A percentile compares a stretch with the other conserved stretches of the same genome.
These are phyloP conservation scores for Orbilia oligospora DNA, from an alignment of 2,329 filamentous ascomycete genomes.

Conservation along the genomic window DNA sequence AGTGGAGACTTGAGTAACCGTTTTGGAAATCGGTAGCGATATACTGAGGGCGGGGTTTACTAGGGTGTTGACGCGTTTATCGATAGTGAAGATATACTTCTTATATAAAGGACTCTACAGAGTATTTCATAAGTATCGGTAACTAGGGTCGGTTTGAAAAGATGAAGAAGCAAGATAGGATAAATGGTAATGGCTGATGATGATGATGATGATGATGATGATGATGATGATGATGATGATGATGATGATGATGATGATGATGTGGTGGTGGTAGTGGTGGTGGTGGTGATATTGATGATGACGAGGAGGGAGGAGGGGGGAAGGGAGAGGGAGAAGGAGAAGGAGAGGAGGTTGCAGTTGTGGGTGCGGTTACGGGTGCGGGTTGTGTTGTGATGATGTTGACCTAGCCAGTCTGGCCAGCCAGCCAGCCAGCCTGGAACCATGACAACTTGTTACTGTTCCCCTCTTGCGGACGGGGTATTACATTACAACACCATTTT, in stretches of 20 bases:
- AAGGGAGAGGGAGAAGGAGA: conserved; percentile 7
- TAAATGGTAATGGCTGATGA: background rate
- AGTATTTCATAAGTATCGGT: background rate
- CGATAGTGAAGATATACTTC: background rate
- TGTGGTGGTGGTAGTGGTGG: conserved; percentile 1
- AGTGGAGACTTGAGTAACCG: background rate
- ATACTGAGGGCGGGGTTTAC: conserved; percentile 9
- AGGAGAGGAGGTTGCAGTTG: conserved; percentile 20
- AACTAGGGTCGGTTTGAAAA: background rate
- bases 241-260: background rate
- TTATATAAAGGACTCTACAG: no score
- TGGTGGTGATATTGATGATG: background rate
- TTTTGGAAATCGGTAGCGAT: conserved; percentile 1
- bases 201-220: background rate
- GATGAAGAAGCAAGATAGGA: conserved; percentile 4
- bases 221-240: conserved; percentile 2
- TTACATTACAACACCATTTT: background rate
- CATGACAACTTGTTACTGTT: background rate
- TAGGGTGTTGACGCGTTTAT: conserved; percentile 6
- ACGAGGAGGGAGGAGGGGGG: background rate
- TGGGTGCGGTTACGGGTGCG: background rate
- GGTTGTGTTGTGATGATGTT: conserved; percentile 56
- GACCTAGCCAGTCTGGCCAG: conserved; percentile 14
- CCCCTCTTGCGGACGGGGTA: conserved; percentile 12
- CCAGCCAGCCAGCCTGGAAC: conserved; percentile 6